Evolutionary conservation across 441 rosid genomes (phyloP), one percentile per base, ranked within the genome.

Genomic region (Mallotus repandus): DNA sequence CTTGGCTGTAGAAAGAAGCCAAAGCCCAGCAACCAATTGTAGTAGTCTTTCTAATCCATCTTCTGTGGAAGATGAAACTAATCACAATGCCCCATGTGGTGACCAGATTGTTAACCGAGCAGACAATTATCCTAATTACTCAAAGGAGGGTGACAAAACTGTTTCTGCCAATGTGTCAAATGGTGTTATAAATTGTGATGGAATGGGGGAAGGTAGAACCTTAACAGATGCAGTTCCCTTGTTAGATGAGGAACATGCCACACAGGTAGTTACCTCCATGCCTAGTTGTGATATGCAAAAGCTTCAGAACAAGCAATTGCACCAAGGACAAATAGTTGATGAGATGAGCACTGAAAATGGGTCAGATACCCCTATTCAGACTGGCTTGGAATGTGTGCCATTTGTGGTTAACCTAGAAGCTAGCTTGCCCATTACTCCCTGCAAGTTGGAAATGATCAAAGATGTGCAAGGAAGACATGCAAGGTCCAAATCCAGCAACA

Each of bases 1-100:
- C 72, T 69, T 77, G 1, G 77, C 77, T 38, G 79, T 80, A 3
- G 98, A 91, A 84, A 87, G 97, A 86, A 90, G 90, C 75, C 97
- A 87, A 77, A 90, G 97, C 83, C 94, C 88, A 5, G 82, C 83
- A 46, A 90, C 93, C 58, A 88, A 86, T 84, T 89, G 89, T 73
- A 89, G 93, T 82, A 90, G 88, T 82, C 88, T 89, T 79, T 93
- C 92, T 56, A 87, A 85, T 77, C 97, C 97, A 61, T 93, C 94
- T 16, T 88, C 96, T 0, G 93, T 86, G 22, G 91, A 96, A 81
- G 98, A 91, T 76, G 99, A 96, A 81, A 87, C 89, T 68, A 90
- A 93, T 72, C 86, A 84, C 67, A 66, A 81, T 70, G 78, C 72
- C 49, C 85, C 81, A 2, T 77, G 72, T 61, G 66, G 77, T 70